Evolutionary conservation across 106 monocot genomes (phyloP), one percentile per base, ranked within the genome.

Genomic region (Gastrodia elata): DNA sequence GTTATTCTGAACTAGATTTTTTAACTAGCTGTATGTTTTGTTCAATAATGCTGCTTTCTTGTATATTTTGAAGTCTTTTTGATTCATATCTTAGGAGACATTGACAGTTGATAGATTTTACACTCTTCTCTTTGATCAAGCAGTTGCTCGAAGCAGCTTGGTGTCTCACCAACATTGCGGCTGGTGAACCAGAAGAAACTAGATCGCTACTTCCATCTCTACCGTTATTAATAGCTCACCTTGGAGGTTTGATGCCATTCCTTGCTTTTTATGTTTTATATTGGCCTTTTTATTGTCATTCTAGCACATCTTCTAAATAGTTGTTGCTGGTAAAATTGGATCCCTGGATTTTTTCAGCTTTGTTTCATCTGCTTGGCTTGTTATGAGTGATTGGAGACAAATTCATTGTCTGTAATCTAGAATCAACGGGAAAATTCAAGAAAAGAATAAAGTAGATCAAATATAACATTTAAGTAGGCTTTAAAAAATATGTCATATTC

Each of bases 121-220:
- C 40, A 40, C 10, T 68, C 8, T n/a, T 14, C 78, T 20, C 35
- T 55, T 72, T 77, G 44, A 49, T 68, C 33, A 26, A 72, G 68
- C 78, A 98, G 98, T 93, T 98, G 85, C 92, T 93, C 68, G 98
- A 98, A 79, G 93, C 93, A 77, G 98, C 98, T 43, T 98, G 98
- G 98, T 98, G 98, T 64, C 88, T 93, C 61, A 98, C 98, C 76
- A 98, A 98, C 64, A 93, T 98, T 76, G 98, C 93, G 55, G 91
- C 93, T 57, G 98, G 93, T 49, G 93, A 87, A 78, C 79, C 91
- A 32, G 93, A 98, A 80, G 91, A 91, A 74, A 93, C 98, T 41
- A 93, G 59, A 67, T 86, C 98, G 15, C 76, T 93, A 76, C 39
- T 93, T 76, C 93, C 93, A 71, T 83, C 93, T 68, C 75, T 98